A percentile compares a stretch with the other conserved stretches of the same genome.
Evolutionary conservation across 148 eudicot species (phyloP).

Genomic region (Chenopodium suecicum): DNA sequence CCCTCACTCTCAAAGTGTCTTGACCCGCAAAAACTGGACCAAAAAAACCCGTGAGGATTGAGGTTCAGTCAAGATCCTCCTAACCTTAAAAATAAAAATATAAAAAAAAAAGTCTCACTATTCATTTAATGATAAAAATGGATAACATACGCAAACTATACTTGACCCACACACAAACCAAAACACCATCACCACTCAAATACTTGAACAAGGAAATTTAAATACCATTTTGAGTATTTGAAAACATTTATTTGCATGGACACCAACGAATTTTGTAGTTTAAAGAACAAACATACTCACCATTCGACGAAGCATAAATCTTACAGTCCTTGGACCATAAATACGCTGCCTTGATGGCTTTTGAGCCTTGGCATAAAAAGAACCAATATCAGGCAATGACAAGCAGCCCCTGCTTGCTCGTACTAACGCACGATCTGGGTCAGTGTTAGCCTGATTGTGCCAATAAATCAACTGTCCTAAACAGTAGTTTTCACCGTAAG

Average conservation of each 20-base stretch:
- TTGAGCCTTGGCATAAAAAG: constrained; percentile 85
- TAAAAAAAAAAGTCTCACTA: background rate
- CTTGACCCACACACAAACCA: background rate
- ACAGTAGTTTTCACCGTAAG: constrained; percentile 87
- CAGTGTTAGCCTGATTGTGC: constrained; percentile 75
- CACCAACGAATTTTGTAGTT: background rate
- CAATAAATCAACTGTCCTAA: constrained; percentile 91
- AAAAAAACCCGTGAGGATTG: too few species aligned
- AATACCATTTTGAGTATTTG: background rate
- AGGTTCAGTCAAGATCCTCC: too few species aligned
- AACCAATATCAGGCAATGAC: constrained; percentile 75
- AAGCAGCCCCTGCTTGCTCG: constrained; percentile 85
- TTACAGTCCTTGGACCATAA: constrained; percentile 76
- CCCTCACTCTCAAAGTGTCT: too few species aligned
- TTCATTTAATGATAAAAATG: background rate
- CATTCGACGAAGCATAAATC: constrained; percentile 82
- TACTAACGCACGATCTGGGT: constrained; percentile 70
- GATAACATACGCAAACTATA: background rate
- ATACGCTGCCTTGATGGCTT: constrained; percentile 68
- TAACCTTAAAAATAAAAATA: too few species aligned
- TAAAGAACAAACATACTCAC: constrained; percentile 39
- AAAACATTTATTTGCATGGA: background rate
- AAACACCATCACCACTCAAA: background rate
- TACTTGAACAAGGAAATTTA: background rate
- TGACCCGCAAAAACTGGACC: too few species aligned